Conservation (phyloP, 805 yeast genomes). For the Wickerhamiella lipophila region DNA sequence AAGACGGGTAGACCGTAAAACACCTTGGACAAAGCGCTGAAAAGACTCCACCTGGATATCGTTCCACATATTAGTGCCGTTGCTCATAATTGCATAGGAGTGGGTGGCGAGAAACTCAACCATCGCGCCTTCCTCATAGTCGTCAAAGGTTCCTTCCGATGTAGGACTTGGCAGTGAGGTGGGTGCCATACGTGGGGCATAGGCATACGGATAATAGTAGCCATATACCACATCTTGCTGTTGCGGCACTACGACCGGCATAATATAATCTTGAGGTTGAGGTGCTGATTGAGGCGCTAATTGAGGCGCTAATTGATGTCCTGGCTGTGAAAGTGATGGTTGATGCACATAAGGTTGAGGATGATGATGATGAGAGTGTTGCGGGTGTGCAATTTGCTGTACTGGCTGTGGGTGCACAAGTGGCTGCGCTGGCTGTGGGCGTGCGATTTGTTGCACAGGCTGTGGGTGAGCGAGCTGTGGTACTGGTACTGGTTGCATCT, state of each 20-base stretch:
- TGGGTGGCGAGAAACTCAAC: conserved; percentile 67
- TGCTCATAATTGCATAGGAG: conserved; percentile 41
- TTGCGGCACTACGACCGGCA: conserved; percentile 14
- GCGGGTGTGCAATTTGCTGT: background rate
- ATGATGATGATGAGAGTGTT: too few species aligned
- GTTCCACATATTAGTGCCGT: conserved; percentile 19
- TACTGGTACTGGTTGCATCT: conserved; percentile 18
- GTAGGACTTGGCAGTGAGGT: conserved; percentile 5
- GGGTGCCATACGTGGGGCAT: conserved; percentile 58
- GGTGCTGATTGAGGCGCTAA: conserved; percentile 3
- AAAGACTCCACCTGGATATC: conserved; percentile 37
- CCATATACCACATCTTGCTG: conserved; percentile 7
- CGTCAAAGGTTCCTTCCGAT: conserved; percentile 25
- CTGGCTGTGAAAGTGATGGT: conserved; percentile 12
- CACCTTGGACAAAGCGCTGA: conserved; percentile 46
- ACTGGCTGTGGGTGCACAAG: background rate
- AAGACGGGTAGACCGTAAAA: conserved; percentile 74
- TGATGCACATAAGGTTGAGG: background rate
- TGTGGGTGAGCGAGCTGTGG: conserved; percentile 1
- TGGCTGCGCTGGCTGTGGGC: background rate
- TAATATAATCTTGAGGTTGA: conserved; percentile 15
- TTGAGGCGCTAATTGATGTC: too few species aligned
- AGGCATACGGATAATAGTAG: conserved; percentile 32
- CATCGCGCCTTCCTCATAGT: conserved; percentile 69
- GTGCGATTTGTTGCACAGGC: background rate